Evolutionary conservation across 805 yeast genomes (phyloP).

Genomic region (Candida montana): DNA sequence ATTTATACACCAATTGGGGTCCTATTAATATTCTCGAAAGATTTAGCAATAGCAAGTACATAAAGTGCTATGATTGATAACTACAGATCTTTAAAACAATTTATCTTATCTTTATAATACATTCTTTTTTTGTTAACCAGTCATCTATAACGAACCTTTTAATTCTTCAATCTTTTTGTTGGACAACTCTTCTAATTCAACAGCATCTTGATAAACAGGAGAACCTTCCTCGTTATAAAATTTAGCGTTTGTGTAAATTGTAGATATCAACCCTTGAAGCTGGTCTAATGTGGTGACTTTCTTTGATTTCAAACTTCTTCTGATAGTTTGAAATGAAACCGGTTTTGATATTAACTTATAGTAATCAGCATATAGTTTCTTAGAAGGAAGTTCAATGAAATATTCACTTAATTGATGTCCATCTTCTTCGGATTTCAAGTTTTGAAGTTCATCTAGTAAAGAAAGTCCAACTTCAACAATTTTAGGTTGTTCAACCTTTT

Average conservation of each 20-base stretch:
- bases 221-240: constrained; percentile 91
- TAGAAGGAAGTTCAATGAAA: constrained; percentile 69
- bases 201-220: constrained; percentile 76
- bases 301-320: constrained; percentile 48
- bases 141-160: constrained; percentile 8
- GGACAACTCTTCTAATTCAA: constrained; percentile 63
- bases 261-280: constrained; percentile 54
- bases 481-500: no score
- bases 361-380: constrained; percentile 78
- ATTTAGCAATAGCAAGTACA: no score
- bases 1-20: no score
- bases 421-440: constrained; percentile 40
- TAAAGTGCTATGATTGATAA: no score
- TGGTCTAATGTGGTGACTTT: constrained; percentile 41
- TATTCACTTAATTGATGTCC: constrained; percentile 43
- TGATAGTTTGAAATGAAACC: constrained; percentile 58
- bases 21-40: no score
- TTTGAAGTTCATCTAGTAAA: constrained; percentile 40
- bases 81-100: no score
- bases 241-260: constrained; percentile 81
- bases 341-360: constrained; percentile 54
- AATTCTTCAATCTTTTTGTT: constrained; percentile 42
- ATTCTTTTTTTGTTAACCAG: no score
- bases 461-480: constrained; percentile 23
- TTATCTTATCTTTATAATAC: no score